Base-by-base conservation (phyloP, 805 yeast genomes). In the Candida broadrunensis region DNA sequence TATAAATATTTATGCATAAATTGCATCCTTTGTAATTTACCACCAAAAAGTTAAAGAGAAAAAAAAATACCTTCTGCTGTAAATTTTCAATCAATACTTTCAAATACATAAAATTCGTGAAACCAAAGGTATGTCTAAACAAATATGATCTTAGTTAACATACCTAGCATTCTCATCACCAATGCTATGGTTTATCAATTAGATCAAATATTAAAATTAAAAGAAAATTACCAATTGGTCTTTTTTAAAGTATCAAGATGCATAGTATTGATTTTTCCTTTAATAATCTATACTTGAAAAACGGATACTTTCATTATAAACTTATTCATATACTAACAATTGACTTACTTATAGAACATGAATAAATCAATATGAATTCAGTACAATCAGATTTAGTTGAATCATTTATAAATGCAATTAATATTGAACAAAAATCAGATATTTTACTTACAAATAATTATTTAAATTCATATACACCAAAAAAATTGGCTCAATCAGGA, bases 401-500 rank as follows among this genome's bases (percentile, higher is more conserved):
- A 19, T 33, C 35, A 20, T 49, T 54, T 39, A 52, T 44, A 31
- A 49, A 56, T 44, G 75, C 75, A 7, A 56, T 70, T 11, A 53
- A 58, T 18, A 38, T 62, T 18, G 75, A 70, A 40, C 72, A 67
- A 47, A 46, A 54, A 39, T 56, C 65, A 12, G 75, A 70, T 41
- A 44, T 61, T 16, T 54, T 55, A 18, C 51, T 54, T 18, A 65
- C 73, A 6, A 54, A 66, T 35, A 41, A 55, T 3, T 67, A 63
- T 37, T 55, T 70, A 17, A 51, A 51, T 33, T 31, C 55, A 4
- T 66, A 63, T 42, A 49, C 91, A 1, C 80, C 89, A 1, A 83
- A 83, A 54, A 72, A 73, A 41, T 68, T 91, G n/a, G 84, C 84
- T 0, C 62, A 68, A 9, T 71, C 77, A 38, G 97, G 97, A 0